Base-by-base conservation (phyloP, 2,329 filamentous ascomycete species). In the Polytolypa hystricis region DNA sequence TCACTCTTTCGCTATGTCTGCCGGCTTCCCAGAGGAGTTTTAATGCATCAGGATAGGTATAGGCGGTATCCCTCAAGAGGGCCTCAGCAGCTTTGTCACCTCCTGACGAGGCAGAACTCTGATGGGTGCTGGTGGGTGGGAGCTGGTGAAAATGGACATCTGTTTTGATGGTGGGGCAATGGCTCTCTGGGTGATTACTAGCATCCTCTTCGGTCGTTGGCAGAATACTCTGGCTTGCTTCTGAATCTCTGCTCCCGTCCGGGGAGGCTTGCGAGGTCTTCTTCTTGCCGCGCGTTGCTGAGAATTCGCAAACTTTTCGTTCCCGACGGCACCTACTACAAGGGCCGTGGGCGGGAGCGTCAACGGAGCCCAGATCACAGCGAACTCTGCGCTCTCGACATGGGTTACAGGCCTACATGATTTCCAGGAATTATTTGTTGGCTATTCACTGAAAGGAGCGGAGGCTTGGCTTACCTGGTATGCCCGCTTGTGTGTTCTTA, bases 371-470 rank as follows among this genome's bases (percentile, higher is more conserved):
- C 11, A 47, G 35, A 29, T 47, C 45, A 26, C 45, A 47, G 18
- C 43, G 42, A 4, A 47, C 45, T 41, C 45, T 36, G 11, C 45
- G 45, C 34, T 47, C 45, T 34, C 45, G 42, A 37, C 45, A 47
- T 17, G 45, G 45, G 34, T 44, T 47, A 37, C 45, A 47, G 29
- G 45, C 45, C 45, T 47, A 38, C 6, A 25, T 11, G 30, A 8
- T 4, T 5, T n/a, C 37, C 18, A 15, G 19, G 20, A 19, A 7
- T 4, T 37, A 34, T 38, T 39, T 30, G 33, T 33, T 26, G n/a
- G 23, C 33, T 33, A 25, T 23, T 31, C 28, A 6, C 20, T 20
- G 5, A 15, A 18, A 9, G 15, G 17, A 33, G 20, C 9, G 23
- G 12, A 31, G 23, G 20, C 16, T 25, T 26, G 10, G 17, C 39